Evolutionary conservation across 2,329 filamentous ascomycete species (phyloP).

Genomic region (Knufia fluminis): DNA sequence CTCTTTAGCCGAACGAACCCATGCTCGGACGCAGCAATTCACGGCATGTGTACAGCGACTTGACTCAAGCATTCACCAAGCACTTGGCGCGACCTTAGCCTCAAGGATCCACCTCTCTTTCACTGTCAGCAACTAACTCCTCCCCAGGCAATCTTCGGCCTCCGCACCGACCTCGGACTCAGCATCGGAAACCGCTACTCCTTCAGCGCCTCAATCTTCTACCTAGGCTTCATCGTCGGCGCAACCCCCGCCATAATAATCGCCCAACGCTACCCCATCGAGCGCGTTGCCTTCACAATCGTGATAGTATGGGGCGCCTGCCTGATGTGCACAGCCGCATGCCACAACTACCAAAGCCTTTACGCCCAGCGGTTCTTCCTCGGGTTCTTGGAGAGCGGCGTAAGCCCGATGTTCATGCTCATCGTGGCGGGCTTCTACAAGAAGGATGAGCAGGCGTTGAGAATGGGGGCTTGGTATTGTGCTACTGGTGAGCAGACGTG

Average conservation of each 20-base stretch:
- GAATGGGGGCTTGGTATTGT: constrained; percentile 60
- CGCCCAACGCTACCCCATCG: constrained; percentile 57
- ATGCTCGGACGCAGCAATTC: constrained; percentile 46
- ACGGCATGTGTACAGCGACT: constrained; percentile 37
- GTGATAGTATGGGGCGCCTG: constrained; percentile 58
- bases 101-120: not conserved
- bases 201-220: constrained; percentile 37
- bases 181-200: constrained; percentile 35
- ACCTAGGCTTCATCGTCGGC: constrained; percentile 68
- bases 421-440: constrained; percentile 56
- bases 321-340: constrained; percentile 60
- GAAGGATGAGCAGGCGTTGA: constrained; percentile 53
- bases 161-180: constrained; percentile 35
- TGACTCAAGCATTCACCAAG: not conserved
- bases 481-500: constrained; percentile 10
- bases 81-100: too few species aligned
- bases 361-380: constrained; percentile 58
- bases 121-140: not conserved
- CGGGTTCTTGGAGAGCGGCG: constrained; percentile 52
- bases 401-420: constrained; percentile 59
- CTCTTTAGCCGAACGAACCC: constrained; percentile 43
- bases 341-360: constrained; percentile 53
- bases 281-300: constrained; percentile 52
- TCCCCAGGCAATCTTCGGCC: constrained; percentile 33
- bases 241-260: constrained; percentile 64